Percentiles rank a stretch among this genome's conserved stretches.
These are phyloP conservation scores for Kluyveromyces lactis DNA, from an alignment of 805 yeast species.

Conservation along the genomic window DNA sequence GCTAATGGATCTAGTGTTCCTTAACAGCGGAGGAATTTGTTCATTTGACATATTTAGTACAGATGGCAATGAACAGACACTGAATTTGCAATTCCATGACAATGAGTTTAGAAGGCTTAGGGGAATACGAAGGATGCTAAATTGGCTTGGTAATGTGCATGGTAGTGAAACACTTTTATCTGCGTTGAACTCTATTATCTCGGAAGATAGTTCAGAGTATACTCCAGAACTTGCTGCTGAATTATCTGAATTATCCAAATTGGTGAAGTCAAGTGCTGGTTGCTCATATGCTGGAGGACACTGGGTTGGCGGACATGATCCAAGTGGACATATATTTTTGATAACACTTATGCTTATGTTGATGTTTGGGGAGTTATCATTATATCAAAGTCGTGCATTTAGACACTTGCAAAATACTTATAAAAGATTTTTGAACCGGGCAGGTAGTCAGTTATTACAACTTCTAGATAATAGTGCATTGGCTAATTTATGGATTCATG, in stretches of 20 bases:
- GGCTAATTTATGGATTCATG: neutral
- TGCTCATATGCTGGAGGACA: conserved; percentile 55
- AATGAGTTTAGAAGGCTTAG: conserved; percentile 10
- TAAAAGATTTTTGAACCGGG: neutral
- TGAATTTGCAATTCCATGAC: conserved; percentile 17
- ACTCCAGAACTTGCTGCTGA: neutral
- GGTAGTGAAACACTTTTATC: conserved; percentile 9
- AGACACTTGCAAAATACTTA: neutral
- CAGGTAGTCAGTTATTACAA: conserved; percentile 1
- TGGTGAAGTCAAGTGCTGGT: conserved; percentile 11
- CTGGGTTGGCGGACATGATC: conserved; percentile 90
- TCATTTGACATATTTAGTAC: conserved; percentile 19
- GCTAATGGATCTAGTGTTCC: conserved; percentile 77
- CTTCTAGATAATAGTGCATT: conserved; percentile 11
- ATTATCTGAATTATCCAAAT: neutral
- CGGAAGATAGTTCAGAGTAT: neutral
- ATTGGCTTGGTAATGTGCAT: conserved; percentile 4
- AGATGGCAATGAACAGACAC: conserved; percentile 4
- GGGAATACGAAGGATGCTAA: conserved; percentile 12
- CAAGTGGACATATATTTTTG: conserved; percentile 87
- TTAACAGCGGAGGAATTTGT: conserved; percentile 79
- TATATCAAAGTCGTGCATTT: neutral
- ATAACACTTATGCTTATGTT: conserved; percentile 38
- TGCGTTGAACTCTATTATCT: conserved; percentile 1
- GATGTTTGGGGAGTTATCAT: conserved; percentile 50